These are phyloP conservation scores for Raffaelea arxii DNA, from an alignment of 2,329 filamentous ascomycete genomes.

Conservation along the genomic window DNA sequence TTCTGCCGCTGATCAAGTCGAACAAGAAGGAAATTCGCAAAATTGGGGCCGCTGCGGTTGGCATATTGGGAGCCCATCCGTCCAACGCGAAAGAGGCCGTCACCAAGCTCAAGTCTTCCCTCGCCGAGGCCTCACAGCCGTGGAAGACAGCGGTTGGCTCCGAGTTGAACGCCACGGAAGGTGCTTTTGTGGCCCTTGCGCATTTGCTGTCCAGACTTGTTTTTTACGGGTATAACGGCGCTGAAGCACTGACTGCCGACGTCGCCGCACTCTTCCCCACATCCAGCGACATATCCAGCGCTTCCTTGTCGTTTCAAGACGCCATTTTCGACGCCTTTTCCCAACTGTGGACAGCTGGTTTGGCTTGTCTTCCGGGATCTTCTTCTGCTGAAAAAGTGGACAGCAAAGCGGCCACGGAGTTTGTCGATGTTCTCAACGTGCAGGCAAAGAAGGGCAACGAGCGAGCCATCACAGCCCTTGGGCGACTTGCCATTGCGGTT, in stretches of 20 bases:
- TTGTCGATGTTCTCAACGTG: conserved; percentile 53
- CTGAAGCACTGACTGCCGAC: background rate
- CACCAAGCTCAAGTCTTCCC: conserved; percentile 28
- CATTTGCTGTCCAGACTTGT: conserved; percentile 33
- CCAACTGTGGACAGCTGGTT: conserved; percentile 32
- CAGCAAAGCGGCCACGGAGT: conserved; percentile 22
- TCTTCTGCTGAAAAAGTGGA: conserved; percentile 7
- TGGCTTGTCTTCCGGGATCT: conserved; percentile 22
- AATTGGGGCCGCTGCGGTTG: conserved; percentile 60
- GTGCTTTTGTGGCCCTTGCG: conserved; percentile 33
- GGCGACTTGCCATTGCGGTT: conserved; percentile 54
- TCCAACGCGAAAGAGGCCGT: conserved; percentile 30
- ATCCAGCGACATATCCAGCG: conserved; percentile 11
- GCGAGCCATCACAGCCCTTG: conserved; percentile 70
- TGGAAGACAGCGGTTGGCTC: conserved; percentile 42
- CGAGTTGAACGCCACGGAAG: conserved; percentile 35
- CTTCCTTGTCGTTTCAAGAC: conserved; percentile 27
- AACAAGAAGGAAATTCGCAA: conserved; percentile 61
- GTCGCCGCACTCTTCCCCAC: conserved; percentile 6
- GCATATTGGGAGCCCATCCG: conserved; percentile 64
- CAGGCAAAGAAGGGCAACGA: conserved; percentile 75
- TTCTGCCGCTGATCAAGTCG: conserved; percentile 55
- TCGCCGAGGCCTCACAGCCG: conserved; percentile 34
- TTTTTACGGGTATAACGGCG: conserved; percentile 24
- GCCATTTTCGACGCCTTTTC: conserved; percentile 33